phyloP scores from a whole-genome alignment of 257 asterid species.

The Solanum medicagineum region DNA sequence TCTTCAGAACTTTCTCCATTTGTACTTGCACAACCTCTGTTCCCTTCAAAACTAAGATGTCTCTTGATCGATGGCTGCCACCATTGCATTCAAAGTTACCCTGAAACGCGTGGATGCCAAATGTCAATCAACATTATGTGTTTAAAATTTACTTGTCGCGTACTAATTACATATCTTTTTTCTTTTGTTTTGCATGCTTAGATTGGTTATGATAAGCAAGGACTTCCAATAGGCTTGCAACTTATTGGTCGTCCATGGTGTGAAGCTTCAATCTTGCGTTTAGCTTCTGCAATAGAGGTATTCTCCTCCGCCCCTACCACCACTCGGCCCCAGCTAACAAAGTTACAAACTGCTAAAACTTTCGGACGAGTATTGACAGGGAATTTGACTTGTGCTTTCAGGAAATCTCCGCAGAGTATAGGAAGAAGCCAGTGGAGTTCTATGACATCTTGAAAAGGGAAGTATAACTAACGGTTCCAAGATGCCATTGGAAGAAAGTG shows the following conservation, averaged over 20 bases:
- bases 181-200: background rate
- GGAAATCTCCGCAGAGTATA: slow-evolving; percentile 49
- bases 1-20: background rate
- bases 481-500: background rate
- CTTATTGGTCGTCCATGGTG: slow-evolving; percentile 97
- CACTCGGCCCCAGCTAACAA: background rate
- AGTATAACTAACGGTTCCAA: slow-evolving; percentile 5
- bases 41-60: background rate
- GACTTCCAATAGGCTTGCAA: slow-evolving; percentile 92
- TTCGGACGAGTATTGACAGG: background rate
- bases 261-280: slow-evolving; percentile 78
- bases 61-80: background rate
- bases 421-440: slow-evolving; percentile 68
- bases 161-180: background rate
- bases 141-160: background rate
- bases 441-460: slow-evolving; percentile 61
- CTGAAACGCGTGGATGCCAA: background rate
- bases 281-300: slow-evolving; percentile 87
- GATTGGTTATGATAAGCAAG: slow-evolving; percentile 92
- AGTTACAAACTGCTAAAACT: background rate
- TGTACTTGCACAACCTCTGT: background rate
- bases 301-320: background rate
- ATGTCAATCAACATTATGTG: background rate
- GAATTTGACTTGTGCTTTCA: slow-evolving; percentile 11
- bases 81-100: background rate